phyloP scores from a whole-genome alignment of 2,329 filamentous ascomycete genomes.

The Xylariomycetidae sp. region DNA sequence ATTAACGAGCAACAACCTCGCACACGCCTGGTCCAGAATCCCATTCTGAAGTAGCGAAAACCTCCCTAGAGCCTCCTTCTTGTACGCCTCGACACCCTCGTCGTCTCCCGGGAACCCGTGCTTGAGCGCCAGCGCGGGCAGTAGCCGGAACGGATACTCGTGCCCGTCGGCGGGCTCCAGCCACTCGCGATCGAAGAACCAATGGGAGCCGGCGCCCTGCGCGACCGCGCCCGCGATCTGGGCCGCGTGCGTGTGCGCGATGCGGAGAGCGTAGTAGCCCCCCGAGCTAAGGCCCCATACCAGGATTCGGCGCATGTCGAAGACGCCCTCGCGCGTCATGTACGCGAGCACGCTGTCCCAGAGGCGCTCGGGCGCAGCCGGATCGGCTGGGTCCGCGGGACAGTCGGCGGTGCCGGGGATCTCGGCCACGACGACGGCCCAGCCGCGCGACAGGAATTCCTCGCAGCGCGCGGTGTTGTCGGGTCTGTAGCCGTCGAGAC shows the following conservation, averaged over 20 bases:
- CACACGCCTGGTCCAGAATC: conserved; percentile 50
- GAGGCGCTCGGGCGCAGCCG: conserved; percentile 54
- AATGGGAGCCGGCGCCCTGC: conserved; percentile 59
- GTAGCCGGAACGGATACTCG: conserved; percentile 60
- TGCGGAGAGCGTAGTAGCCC: conserved; percentile 63
- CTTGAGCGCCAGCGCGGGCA: conserved; percentile 54
- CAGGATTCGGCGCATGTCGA: conserved; percentile 53
- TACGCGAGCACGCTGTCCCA: conserved; percentile 60
- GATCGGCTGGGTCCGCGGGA: conserved; percentile 58
- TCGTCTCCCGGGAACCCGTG: conserved; percentile 52
- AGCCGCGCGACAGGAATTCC: conserved; percentile 59
- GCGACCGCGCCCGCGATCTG: conserved; percentile 52
- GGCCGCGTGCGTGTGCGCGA: conserved; percentile 61
- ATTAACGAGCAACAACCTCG: conserved; percentile 57
- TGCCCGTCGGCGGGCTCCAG: conserved; percentile 58
- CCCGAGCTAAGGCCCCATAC: conserved; percentile 63
- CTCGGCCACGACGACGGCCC: conserved; percentile 58
- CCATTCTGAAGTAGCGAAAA: conserved; percentile 60
- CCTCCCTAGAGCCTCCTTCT: conserved; percentile 49
- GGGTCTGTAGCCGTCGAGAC: conserved; percentile 58
- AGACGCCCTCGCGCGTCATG: conserved; percentile 40
- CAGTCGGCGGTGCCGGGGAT: conserved; percentile 66
- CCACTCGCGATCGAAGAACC: conserved; percentile 58
- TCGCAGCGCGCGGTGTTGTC: conserved; percentile 58
- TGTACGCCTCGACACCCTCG: conserved; percentile 53